Percentiles rank a stretch among this genome's conserved stretches.
Evolutionary conservation across 169 alveolate species (phyloP).

Genomic region (Eimeria falciformis): DNA sequence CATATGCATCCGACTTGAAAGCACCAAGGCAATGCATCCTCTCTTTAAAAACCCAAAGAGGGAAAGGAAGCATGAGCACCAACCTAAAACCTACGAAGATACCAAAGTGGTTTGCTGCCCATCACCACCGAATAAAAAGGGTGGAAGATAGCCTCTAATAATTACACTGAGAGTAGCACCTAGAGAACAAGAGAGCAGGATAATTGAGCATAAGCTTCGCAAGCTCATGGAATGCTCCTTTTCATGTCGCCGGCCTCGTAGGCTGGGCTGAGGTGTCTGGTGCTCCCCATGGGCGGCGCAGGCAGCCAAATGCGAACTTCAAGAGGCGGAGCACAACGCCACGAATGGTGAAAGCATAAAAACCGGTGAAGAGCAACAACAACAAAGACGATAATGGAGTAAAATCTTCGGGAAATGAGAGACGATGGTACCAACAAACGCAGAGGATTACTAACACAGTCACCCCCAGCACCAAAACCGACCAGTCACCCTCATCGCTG

Average conservation of each 20-base stretch:
- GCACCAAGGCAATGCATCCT: too few species aligned
- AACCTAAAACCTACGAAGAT: too few species aligned
- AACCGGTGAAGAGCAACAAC: constrained; percentile 55
- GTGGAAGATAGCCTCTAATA: too few species aligned
- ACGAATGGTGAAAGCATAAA: constrained; percentile 57
- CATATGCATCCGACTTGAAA: too few species aligned
- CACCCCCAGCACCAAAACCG: constrained; percentile 58
- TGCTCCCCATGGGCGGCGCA: constrained; percentile 49
- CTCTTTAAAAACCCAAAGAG: too few species aligned
- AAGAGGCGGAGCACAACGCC: constrained; percentile 65
- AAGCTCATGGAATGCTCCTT: constrained; percentile 23
- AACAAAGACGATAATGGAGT: constrained; percentile 60
- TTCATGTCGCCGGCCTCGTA: constrained; percentile 19
- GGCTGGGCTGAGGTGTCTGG: constrained; percentile 24
- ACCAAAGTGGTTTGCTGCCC: too few species aligned
- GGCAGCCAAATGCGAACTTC: constrained; percentile 43
- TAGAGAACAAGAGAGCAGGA: too few species aligned
- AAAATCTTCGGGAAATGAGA: constrained; percentile 55
- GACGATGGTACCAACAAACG: constrained; percentile 70
- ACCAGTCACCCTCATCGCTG: constrained; percentile 52
- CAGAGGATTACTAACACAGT: constrained; percentile 61
- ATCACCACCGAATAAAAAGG: too few species aligned
- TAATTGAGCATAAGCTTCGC: too few species aligned
- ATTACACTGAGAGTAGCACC: too few species aligned
- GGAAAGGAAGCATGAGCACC: too few species aligned